phyloP scores from a whole-genome alignment of 1,284 basidiomycete genomes.

The Papiliotrema nemorosa region DNA sequence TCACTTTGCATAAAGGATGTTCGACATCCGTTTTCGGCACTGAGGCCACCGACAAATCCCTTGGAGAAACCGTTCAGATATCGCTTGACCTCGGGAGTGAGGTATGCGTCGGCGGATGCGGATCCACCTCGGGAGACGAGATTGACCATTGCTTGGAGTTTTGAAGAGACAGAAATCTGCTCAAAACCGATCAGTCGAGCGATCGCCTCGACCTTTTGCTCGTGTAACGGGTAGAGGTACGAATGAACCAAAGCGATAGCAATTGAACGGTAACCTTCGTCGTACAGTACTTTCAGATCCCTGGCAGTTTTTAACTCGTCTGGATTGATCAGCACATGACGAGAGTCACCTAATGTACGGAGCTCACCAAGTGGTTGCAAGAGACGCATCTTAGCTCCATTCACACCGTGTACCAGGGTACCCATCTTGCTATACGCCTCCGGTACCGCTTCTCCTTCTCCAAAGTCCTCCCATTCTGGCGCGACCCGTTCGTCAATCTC shows the following conservation, averaged over 20 bases:
- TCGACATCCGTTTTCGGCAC: conserved; percentile 36
- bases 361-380: background rate
- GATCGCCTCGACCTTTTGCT: conserved; percentile 65
- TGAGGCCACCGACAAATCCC: background rate
- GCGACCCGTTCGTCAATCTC: conserved; percentile 55
- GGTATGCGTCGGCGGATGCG: conserved; percentile 91
- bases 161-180: conserved; percentile 83
- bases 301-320: conserved; percentile 50
- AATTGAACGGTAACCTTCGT: conserved; percentile 21
- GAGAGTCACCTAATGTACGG: too few relatives aligned
- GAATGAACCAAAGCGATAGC: conserved; percentile 24
- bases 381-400: background rate
- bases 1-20: conserved; percentile 76
- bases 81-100: conserved; percentile 79
- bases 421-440: conserved; percentile 18
- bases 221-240: conserved; percentile 55
- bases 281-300: conserved; percentile 19
- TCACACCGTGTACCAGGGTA: conserved; percentile 1
- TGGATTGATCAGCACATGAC: too few relatives aligned
- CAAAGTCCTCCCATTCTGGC: conserved; percentile 45
- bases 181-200: conserved; percentile 76
- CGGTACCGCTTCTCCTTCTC: background rate
- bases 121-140: conserved; percentile 90
- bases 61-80: conserved; percentile 69
- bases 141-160: conserved; percentile 83